Evolutionary conservation across 1,139 yeast genomes (phyloP).

Genomic region (Hyphopichia fennica): DNA sequence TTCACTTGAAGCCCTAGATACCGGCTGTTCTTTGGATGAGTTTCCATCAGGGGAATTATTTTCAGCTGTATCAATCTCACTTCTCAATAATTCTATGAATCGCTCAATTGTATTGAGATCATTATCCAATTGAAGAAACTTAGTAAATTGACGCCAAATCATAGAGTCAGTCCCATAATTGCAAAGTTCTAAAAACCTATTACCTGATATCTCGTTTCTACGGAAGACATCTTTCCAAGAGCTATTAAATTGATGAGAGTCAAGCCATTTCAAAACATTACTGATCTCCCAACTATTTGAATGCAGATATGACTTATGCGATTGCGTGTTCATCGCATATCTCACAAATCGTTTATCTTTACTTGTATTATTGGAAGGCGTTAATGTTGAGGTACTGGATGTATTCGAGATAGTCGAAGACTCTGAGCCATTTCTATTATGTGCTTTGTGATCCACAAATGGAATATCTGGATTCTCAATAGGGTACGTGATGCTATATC

Average conservation of each 20-base stretch:
- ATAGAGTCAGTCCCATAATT: slow-evolving; percentile 60
- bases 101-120: slow-evolving; percentile 54
- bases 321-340: slow-evolving; percentile 45
- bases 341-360: slow-evolving; percentile 44
- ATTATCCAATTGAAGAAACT: slow-evolving; percentile 35
- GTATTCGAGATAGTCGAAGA: slow-evolving; percentile 34
- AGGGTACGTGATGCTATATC: not conserved
- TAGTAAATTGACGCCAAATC: slow-evolving; percentile 50
- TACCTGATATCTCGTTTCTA: slow-evolving; percentile 60
- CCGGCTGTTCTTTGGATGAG: slow-evolving; percentile 7
- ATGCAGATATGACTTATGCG: slow-evolving; percentile 16
- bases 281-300: slow-evolving; percentile 61
- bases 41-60: slow-evolving; percentile 4
- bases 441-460: slow-evolving; percentile 13
- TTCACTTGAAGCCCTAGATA: slow-evolving; percentile 20
- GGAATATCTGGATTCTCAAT: not conserved
- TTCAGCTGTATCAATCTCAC: slow-evolving; percentile 17
- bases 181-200: slow-evolving; percentile 63
- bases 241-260: slow-evolving; percentile 61
- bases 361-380: slow-evolving; percentile 30
- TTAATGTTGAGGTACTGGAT: slow-evolving; percentile 31
- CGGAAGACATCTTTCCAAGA: slow-evolving; percentile 71
- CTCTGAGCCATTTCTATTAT: slow-evolving; percentile 39
- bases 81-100: slow-evolving; percentile 40
- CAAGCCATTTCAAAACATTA: slow-evolving; percentile 70